Conservation (phyloP, 2,329 filamentous ascomycete species). For the Daldinia sp. region DNA sequence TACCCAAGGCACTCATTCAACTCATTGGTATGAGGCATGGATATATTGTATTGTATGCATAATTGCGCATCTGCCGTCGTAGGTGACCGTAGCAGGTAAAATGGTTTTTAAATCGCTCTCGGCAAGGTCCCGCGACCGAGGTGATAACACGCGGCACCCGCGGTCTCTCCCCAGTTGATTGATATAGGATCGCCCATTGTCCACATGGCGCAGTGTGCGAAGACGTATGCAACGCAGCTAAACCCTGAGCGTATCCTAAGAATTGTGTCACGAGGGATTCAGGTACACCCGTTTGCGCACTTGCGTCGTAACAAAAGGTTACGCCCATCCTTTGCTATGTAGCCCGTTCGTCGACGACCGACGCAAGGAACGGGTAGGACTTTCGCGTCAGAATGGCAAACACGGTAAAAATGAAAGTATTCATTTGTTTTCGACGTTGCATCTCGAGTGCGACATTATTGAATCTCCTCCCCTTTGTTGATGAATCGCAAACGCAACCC, state of each 20-base stretch:
- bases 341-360: slow-evolving; percentile 5
- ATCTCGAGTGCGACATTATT: background rate
- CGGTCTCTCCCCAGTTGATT: slow-evolving; percentile 24
- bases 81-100: background rate
- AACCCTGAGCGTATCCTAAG: slow-evolving; percentile 7
- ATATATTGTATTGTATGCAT: too few species aligned
- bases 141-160: slow-evolving; percentile 25
- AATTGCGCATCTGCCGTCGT: background rate
- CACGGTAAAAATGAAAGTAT: background rate
- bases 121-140: slow-evolving; percentile 27
- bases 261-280: slow-evolving; percentile 31
- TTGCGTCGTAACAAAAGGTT: slow-evolving; percentile 35
- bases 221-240: slow-evolving; percentile 26
- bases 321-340: too few species aligned
- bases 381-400: slow-evolving; percentile 21
- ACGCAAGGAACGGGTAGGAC: slow-evolving; percentile 1
- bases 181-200: slow-evolving; percentile 6
- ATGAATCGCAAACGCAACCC: slow-evolving; percentile 12
- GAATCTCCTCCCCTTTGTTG: slow-evolving; percentile 6
- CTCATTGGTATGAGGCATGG: too few species aligned
- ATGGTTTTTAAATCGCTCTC: slow-evolving; percentile 5
- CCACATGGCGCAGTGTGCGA: slow-evolving; percentile 30
- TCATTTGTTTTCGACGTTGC: slow-evolving; percentile 7
- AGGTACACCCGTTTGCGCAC: slow-evolving; percentile 27
- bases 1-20: slow-evolving; percentile 4